Conservation (phyloP, 202 grass and related monocot genomes). For the Panicum hallii region DNA sequence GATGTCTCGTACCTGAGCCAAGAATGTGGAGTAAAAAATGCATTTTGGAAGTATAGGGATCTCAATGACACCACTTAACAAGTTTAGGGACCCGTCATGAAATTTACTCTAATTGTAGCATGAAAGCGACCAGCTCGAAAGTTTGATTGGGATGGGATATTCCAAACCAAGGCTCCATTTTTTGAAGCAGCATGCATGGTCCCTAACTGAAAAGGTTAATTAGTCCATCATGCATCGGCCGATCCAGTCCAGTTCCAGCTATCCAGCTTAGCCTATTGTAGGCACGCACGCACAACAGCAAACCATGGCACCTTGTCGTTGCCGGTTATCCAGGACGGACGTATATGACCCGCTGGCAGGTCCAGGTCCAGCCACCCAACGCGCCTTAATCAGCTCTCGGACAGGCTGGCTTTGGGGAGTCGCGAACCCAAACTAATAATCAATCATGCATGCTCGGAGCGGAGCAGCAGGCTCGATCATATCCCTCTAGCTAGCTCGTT, state of each 20-base stretch:
- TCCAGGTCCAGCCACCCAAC: constrained; percentile 35
- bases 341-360: background rate
- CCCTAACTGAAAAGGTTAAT: background rate
- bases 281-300: background rate
- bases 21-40: too few relatives aligned
- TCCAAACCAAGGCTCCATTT: constrained; percentile 13
- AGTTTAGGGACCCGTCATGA: too few relatives aligned
- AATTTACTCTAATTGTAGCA: too few relatives aligned
- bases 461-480: background rate
- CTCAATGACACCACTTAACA: too few relatives aligned
- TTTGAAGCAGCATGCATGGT: background rate
- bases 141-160: background rate
- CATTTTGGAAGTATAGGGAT: too few relatives aligned
- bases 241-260: constrained; percentile 7
- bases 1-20: too few relatives aligned
- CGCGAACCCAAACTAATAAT: constrained; percentile 44
- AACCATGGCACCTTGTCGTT: constrained; percentile 24
- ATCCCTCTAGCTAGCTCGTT: background rate
- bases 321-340: constrained; percentile 30
- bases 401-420: constrained; percentile 56
- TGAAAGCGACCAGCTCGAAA: constrained; percentile 19
- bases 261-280: constrained; percentile 1
- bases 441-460: constrained; percentile 4
- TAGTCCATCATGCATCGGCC: background rate
- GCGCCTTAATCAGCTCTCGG: constrained; percentile 27